phyloP scores from a whole-genome alignment of 495 filamentous ascomycete genomes.

The Lepraria neglecta region DNA sequence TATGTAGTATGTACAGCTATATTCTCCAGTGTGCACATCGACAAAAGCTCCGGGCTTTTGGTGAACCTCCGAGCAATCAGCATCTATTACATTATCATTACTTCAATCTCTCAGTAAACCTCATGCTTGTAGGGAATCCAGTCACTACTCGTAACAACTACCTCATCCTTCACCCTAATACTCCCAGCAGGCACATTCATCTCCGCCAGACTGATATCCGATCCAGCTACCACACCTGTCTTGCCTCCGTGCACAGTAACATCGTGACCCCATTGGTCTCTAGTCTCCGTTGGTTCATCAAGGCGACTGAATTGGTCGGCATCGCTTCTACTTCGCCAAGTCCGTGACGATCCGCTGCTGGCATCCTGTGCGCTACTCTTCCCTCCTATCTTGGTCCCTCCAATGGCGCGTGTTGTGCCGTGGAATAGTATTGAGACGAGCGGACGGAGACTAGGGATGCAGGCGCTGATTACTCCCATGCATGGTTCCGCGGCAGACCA shows the following conservation, averaged over 20 bases:
- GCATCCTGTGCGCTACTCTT: slow-evolving; percentile 2
- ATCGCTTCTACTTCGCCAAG: neutral
- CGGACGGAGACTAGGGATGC: slow-evolving; percentile 50
- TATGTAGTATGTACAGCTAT: no score
- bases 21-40: no score
- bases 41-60: no score
- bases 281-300: neutral
- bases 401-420: slow-evolving; percentile 5
- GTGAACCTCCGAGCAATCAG: no score
- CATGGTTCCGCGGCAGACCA: slow-evolving; percentile 55
- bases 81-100: neutral
- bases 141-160: slow-evolving; percentile 13
- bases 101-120: slow-evolving; percentile 14
- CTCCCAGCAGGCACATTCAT: slow-evolving; percentile 20
- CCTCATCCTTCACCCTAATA: slow-evolving; percentile 11
- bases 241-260: slow-evolving; percentile 2
- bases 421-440: slow-evolving; percentile 41
- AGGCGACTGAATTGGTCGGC: neutral
- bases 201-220: slow-evolving; percentile 19
- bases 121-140: slow-evolving; percentile 18
- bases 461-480: slow-evolving; percentile 52
- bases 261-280: neutral
- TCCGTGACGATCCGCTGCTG: neutral
- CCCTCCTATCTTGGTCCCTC: neutral
- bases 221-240: slow-evolving; percentile 18